Evolutionary conservation across 169 alveolate species (phyloP), one percentile per base, ranked within the genome.

Genomic region (Plasmodium gallinaceum): DNA sequence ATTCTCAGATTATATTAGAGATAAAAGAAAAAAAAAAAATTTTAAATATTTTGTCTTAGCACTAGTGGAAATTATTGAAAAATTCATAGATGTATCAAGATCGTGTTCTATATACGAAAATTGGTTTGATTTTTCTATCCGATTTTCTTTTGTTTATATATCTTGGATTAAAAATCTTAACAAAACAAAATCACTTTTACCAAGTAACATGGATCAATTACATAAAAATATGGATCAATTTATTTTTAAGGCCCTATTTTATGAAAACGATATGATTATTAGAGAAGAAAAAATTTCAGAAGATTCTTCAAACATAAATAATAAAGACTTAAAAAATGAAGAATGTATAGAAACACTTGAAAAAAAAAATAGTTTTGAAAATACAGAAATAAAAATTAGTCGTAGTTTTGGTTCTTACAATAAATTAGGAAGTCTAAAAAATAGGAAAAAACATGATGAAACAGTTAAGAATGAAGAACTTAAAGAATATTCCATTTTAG

Each of bases 121-220:
- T 37, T 86, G 92, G 92, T 86, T 86, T 37, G 92, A 86, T 51
- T 86, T 86, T 71, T 26, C 87, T 9, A 86, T 86, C 64, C 22
- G 92, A 20, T 86, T 86, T 70, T 75, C 87, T 14, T 86, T 86
- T 62, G 92, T 86, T 22, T 86, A 86, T 66, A 71, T 71, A 71
- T 64, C 86, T n/a, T 86, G 92, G 92, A 70, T 86, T 51, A 86
- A 86, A 69, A 86, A 46, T 57, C 26, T 58, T 7, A 70, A 86
- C 39, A 58, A 60, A 69, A 69, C 18, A n/a, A 60, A 69, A 16
- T 62, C 14, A 45, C 37, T 71, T 42, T 18, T 86, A 24, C 92
- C 92, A 16, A 73, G 8, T 10, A 86, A 3, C 46, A 86, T 69
- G 43, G 75, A 86, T 16, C 88, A 86, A 66, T 70, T 86, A 58